phyloP scores from a whole-genome alignment of 2,329 filamentous ascomycete genomes.

The Leptosphaerulina australis region DNA sequence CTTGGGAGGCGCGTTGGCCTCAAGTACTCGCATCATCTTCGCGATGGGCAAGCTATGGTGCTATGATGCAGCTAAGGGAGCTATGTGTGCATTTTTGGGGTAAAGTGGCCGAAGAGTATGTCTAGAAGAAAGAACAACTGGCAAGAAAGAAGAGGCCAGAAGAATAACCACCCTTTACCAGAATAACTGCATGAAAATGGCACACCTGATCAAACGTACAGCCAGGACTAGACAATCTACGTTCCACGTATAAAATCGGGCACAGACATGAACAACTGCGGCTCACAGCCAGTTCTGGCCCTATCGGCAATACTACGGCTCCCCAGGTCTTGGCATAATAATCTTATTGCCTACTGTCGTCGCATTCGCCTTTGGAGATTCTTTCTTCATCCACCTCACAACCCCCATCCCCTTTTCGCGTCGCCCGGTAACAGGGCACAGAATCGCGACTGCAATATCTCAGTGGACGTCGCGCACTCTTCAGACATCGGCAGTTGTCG shows the following conservation, averaged over 20 bases:
- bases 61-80: background rate
- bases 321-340: conserved; percentile 7
- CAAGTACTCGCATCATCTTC: conserved; percentile 62
- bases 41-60: conserved; percentile 1
- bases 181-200: conserved; percentile 2
- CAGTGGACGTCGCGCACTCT: background rate
- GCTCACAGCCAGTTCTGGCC: background rate
- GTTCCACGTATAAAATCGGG: conserved; percentile 33
- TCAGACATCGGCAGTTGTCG: background rate
- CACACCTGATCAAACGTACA: background rate
- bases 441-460: background rate
- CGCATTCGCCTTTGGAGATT: background rate
- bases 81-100: conserved; percentile 27
- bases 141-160: background rate
- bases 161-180: background rate
- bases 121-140: background rate
- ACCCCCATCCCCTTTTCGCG: conserved; percentile 10
- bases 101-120: background rate
- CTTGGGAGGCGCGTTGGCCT: conserved; percentile 82
- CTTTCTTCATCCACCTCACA: conserved; percentile 12
- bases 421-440: conserved; percentile 5
- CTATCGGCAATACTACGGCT: conserved; percentile 27
- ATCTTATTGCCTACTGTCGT: conserved; percentile 2
- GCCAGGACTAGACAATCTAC: background rate
- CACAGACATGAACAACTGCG: conserved; percentile 19